phyloP scores from a whole-genome alignment of 2,329 filamentous ascomycete species.

The Calonectria ilicicola region DNA sequence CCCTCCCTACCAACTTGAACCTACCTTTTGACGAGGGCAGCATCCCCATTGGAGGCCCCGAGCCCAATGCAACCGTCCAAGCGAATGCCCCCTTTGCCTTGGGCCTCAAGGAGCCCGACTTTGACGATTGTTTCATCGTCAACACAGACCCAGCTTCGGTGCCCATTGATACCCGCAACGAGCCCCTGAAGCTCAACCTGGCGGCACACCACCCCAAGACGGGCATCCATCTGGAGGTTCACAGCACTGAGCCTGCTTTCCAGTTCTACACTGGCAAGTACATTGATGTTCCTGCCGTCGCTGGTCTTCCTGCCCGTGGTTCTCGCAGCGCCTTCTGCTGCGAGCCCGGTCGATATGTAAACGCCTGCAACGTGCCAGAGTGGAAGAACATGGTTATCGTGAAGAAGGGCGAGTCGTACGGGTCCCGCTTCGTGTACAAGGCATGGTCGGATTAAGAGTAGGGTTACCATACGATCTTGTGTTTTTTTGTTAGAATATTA shows the following conservation, averaged over 20 bases:
- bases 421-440: conserved; percentile 84
- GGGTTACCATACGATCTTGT: neutral
- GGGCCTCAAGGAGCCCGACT: conserved; percentile 75
- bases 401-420: conserved; percentile 87
- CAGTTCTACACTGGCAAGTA: conserved; percentile 95
- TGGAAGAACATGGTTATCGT: conserved; percentile 85
- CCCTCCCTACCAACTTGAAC: conserved; percentile 73
- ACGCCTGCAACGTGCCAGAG: conserved; percentile 84
- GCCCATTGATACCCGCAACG: conserved; percentile 73
- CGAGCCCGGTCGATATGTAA: conserved; percentile 91
- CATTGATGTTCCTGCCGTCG: conserved; percentile 79
- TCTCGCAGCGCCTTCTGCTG: conserved; percentile 86
- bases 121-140: conserved; percentile 93
- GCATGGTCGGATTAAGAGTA: conserved; percentile 79
- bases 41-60: conserved; percentile 79
- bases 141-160: conserved; percentile 71
- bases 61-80: conserved; percentile 73
- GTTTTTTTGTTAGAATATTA: neutral
- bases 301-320: conserved; percentile 72
- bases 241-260: conserved; percentile 94
- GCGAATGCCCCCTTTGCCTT: conserved; percentile 78
- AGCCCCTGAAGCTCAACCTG: conserved; percentile 75
- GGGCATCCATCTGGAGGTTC: conserved; percentile 85
- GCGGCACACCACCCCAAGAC: conserved; percentile 79
- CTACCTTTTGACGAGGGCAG: conserved; percentile 79